Conservation (phyloP, 768 basidiomycete species). For the Lyophyllum atratum region DNA sequence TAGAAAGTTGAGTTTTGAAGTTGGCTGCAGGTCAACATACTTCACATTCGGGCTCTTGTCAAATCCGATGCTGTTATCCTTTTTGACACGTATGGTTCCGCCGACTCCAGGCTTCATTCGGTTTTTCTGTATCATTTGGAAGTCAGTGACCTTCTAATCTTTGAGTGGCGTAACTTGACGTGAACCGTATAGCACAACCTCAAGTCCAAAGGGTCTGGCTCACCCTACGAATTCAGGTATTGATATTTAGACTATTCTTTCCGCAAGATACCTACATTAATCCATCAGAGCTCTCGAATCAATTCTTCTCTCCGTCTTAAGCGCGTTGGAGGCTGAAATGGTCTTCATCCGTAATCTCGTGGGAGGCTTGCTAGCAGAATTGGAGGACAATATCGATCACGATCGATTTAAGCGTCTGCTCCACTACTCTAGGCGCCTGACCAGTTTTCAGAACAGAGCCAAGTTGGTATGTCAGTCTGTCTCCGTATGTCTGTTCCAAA, state of each 20-base stretch:
- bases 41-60: slow-evolving; percentile 93
- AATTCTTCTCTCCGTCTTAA: slow-evolving; percentile 86
- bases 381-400: slow-evolving; percentile 94
- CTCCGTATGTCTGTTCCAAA: neutral
- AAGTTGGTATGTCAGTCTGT: slow-evolving; percentile 55
- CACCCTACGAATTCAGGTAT: slow-evolving; percentile 90
- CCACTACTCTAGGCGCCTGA: slow-evolving; percentile 87
- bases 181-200: slow-evolving; percentile 68
- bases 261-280: slow-evolving; percentile 17
- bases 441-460: slow-evolving; percentile 89
- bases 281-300: slow-evolving; percentile 83
- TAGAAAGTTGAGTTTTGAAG: neutral
- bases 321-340: slow-evolving; percentile 95
- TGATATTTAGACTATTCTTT: slow-evolving; percentile 4
- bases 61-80: slow-evolving; percentile 91
- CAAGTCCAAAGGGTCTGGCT: slow-evolving; percentile 63
- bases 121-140: slow-evolving; percentile 88
- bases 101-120: slow-evolving; percentile 83
- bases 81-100: slow-evolving; percentile 90
- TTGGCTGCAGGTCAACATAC: slow-evolving; percentile 73
- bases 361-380: slow-evolving; percentile 85
- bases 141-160: slow-evolving; percentile 38
- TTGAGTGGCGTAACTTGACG: slow-evolving; percentile 6
- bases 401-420: slow-evolving; percentile 91
- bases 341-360: slow-evolving; percentile 90